These are phyloP conservation scores for Cryptococcus floricola DNA, from an alignment of 1,284 basidiomycete genomes.

Conservation along the genomic window DNA sequence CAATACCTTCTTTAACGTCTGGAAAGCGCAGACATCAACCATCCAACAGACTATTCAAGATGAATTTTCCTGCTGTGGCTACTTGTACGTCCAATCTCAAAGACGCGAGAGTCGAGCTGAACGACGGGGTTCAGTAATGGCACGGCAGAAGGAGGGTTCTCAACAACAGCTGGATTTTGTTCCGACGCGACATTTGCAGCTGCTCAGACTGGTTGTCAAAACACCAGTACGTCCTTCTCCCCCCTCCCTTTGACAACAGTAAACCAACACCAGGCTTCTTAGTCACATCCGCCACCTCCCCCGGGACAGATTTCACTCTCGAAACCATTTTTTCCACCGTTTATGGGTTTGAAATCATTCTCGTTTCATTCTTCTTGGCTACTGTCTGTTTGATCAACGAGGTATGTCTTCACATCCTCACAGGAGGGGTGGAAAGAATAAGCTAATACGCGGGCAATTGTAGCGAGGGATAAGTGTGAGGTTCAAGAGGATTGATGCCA, in stretches of 20 bases:
- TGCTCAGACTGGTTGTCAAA: conserved; percentile 56
- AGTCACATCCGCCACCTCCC: conserved; percentile 17
- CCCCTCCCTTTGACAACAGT: conserved; percentile 1
- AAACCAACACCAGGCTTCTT: too few species aligned
- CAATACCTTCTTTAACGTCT: conserved; percentile 61
- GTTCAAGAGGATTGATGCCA: conserved; percentile 78
- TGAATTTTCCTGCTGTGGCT: conserved; percentile 76
- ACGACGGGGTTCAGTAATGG: conserved; percentile 45
- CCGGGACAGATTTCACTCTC: conserved; percentile 63
- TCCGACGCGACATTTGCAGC: conserved; percentile 55
- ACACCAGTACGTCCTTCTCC: conserved; percentile 58
- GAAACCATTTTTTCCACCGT: conserved; percentile 73
- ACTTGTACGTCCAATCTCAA: conserved; percentile 43
- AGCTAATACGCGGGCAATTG: conserved; percentile 6
- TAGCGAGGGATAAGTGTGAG: conserved; percentile 73
- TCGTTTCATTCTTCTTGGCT: conserved; percentile 66
- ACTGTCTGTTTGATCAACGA: conserved; percentile 78
- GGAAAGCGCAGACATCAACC: conserved; percentile 53
- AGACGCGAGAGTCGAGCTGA: too few species aligned
- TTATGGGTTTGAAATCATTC: conserved; percentile 78
- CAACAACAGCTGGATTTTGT: conserved; percentile 61
- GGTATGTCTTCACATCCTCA: conserved; percentile 49
- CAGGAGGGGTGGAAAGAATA: conserved; percentile 2
- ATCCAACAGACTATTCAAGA: conserved; percentile 65
- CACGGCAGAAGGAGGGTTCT: conserved; percentile 42